phyloP scores from a whole-genome alignment of 257 asterid genomes.

The Nicotiana noctiflora region DNA sequence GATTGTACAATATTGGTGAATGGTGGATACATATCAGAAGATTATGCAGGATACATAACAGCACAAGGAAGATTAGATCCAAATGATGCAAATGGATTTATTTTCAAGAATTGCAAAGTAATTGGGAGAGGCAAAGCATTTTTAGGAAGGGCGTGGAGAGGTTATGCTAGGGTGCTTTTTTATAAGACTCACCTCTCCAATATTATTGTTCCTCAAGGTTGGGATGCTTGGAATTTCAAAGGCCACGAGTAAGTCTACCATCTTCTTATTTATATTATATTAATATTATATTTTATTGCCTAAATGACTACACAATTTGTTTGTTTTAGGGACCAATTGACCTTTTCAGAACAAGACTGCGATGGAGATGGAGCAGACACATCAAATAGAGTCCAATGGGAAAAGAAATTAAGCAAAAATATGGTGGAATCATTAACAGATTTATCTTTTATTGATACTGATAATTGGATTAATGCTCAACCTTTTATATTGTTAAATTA shows the following conservation, averaged over 20 bases:
- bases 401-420: not conserved
- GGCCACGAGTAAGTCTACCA: constrained; percentile 8
- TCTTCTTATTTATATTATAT: too few species aligned
- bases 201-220: constrained; percentile 11
- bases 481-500: constrained; percentile 22
- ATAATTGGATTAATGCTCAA: constrained; percentile 35
- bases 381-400: constrained; percentile 44
- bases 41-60: constrained; percentile 25
- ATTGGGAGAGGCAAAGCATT: constrained; percentile 2
- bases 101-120: constrained; percentile 9
- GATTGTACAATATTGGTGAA: constrained; percentile 24
- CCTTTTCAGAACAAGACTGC: constrained; percentile 12
- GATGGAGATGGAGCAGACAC: constrained; percentile 15
- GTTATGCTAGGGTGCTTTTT: constrained; percentile 9
- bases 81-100: constrained; percentile 11
- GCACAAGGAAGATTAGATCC: constrained; percentile 30
- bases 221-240: constrained; percentile 15
- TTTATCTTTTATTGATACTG: constrained; percentile 35
- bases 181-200: not conserved
- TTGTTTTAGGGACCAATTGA: constrained; percentile 3
- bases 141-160: constrained; percentile 17
- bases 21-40: not conserved
- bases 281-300: not conserved
- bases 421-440: constrained; percentile 20
- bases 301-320: not conserved